Evolutionary conservation across 75 land plant genomes (phyloP), one percentile per base, ranked within the genome.

Genomic region (Gnetum montanum): DNA sequence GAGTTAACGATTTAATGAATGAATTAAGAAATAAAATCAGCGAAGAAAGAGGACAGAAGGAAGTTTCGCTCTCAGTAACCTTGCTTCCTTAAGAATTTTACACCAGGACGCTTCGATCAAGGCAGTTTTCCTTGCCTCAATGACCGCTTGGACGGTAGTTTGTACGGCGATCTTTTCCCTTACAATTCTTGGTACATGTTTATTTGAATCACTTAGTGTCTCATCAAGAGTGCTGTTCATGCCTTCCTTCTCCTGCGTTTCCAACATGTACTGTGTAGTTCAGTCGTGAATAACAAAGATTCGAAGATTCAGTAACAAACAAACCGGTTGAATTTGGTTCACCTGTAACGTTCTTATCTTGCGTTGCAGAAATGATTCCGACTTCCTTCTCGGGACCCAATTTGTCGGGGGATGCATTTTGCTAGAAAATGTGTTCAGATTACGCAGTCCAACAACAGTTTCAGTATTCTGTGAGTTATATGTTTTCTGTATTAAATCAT

Each of bases 41-140:
- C 31, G 13, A 47, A 62, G 22, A 18, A 19, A 20, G 2, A 61
- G 10, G 15, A n/a, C 7, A 11, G 26, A 43, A 59, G 33, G 8
- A 19, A 44, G n/a, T 19, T 1, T 1, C 41, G n/a, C 13, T 19
- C 11, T 47, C 26, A 19, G 33, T 26, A 62, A 90, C 96, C 91
- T 74, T 25, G 96, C 87, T 58, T 87, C 87, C 67, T 57, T 58
- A 43, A 90, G 80, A 36, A 90, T 86, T 46, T 88, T 73, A 58
- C 92, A 90, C 96, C 96, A 90, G 23, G 96, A 86, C 16, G 91
- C 96, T 73, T 90, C 96, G 35, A 90, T 80, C 68, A 90, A 58
- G 38, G 96, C 91, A 62, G 74, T 75, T 62, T 86, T 86, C 1
- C 82, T 74, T 51, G 88, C 81, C 40, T 77, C 75, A 66, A 80